Evolutionary conservation across 2,329 filamentous ascomycete genomes (phyloP).

Genomic region (Aureobasidium sp.): DNA sequence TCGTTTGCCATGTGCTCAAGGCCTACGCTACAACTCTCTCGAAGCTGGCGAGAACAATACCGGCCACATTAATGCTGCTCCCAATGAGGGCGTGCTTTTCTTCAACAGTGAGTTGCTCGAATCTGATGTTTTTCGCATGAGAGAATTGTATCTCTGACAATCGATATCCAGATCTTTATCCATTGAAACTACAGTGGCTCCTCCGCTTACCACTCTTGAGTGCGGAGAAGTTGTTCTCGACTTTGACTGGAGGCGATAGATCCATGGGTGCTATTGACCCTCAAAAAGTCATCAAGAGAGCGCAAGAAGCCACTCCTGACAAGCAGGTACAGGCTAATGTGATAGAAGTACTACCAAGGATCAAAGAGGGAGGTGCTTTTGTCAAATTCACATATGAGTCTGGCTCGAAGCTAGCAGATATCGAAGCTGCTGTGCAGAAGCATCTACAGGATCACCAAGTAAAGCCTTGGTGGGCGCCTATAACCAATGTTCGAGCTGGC

Average conservation of each 20-base stretch:
- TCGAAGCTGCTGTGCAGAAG: constrained; percentile 55
- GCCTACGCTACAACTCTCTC: constrained; percentile 27
- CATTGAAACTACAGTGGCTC: constrained; percentile 63
- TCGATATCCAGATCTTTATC: constrained; percentile 63
- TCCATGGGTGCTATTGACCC: constrained; percentile 52
- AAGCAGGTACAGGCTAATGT: constrained; percentile 50
- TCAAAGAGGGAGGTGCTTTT: constrained; percentile 90
- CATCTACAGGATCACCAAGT: constrained; percentile 64
- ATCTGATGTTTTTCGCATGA: neutral
- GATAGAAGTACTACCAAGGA: constrained; percentile 71
- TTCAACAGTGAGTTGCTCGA: constrained; percentile 66
- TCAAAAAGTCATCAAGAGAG: constrained; percentile 44
- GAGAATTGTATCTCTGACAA: neutral
- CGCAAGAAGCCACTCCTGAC: constrained; percentile 21
- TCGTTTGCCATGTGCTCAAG: constrained; percentile 12
- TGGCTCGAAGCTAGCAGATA: constrained; percentile 36
- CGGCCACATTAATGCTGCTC: constrained; percentile 71
- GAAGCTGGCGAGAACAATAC: constrained; percentile 57
- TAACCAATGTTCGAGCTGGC: constrained; percentile 61
- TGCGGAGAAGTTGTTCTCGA: constrained; percentile 39
- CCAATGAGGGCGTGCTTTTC: constrained; percentile 79
- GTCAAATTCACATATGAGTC: constrained; percentile 62
- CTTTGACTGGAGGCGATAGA: constrained; percentile 44
- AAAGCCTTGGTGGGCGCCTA: constrained; percentile 85
- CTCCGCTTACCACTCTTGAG: constrained; percentile 45